Evolutionary conservation across 192 early-diverging fungal genomes (phyloP), one percentile per base, ranked within the genome.

Genomic region (Coemansia sp.): DNA sequence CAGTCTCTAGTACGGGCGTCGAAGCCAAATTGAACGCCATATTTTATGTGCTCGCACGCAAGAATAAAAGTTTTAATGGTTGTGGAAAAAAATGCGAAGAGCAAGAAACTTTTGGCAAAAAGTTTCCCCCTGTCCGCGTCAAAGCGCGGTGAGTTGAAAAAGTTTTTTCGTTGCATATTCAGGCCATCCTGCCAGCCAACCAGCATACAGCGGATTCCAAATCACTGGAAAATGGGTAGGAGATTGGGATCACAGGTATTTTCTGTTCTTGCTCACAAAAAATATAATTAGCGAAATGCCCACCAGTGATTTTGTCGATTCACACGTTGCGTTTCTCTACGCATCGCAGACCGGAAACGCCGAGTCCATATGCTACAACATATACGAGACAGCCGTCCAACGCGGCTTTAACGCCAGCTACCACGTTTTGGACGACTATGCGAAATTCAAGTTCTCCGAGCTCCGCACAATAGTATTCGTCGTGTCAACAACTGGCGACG

Each of bases 291-390:
- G 32, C 32, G 32, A 32, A 32, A 32, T 32, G 32, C 32, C 32
- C 5, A 32, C 6, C 32, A 7, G 32, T 32, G 59, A 11, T 2
- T 65, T 60, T 39, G 58, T 62, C 43, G 68, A 67, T 37, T 47
- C 58, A 27, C 47, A 45, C 2, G 72, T 81, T 0, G 59, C 69
- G 22, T 51, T 81, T 41, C 72, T 95, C 29, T 97, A 88, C 66
- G 95, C 89, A 11, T 95, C 94, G 51, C 93, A 97, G 75, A 97
- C 95, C 0, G 95, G 95, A 15, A 97, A 93, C 78, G 93, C 95
- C 39, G 94, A 97, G 76, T 93, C 87, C 69, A 97, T 97, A 57
- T 88, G 93, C 21, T 86, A 90, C 72, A 92, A 87, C 72, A 85
- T 95, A 56, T 85, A 91, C 64, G 82, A 87, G 38, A 90, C 91